Percentiles rank a stretch among this genome's conserved stretches.
Evolutionary conservation across 306 rosid genomes (phyloP).

Genomic region (Prunus armeniaca): DNA sequence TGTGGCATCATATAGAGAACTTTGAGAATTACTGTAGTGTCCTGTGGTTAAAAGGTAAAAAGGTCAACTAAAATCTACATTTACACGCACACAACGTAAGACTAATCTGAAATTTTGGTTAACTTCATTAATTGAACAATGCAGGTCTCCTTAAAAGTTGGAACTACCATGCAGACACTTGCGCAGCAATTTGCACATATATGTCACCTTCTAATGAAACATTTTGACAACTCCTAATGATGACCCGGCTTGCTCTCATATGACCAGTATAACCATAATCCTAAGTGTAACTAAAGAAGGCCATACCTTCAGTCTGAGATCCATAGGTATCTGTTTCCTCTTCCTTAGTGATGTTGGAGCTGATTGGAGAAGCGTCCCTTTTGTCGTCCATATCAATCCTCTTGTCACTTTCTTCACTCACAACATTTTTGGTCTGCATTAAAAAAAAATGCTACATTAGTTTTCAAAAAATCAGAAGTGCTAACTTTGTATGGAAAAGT

Average conservation of each 20-base stretch:
- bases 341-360: constrained; percentile 19
- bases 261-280: background rate
- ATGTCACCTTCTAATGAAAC: too few relatives aligned
- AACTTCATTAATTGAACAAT: background rate
- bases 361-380: constrained; percentile 34
- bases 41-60: constrained; percentile 37
- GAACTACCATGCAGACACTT: background rate
- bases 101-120: constrained; percentile 3
- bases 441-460: constrained; percentile 23
- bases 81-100: background rate
- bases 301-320: constrained; percentile 42
- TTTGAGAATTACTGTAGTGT: constrained; percentile 26
- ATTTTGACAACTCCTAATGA: background rate
- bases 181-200: background rate
- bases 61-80: background rate
- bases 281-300: constrained; percentile 8
- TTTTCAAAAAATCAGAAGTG: background rate
- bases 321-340: constrained; percentile 27
- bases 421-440: constrained; percentile 45
- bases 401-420: constrained; percentile 31
- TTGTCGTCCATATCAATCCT: constrained; percentile 28
- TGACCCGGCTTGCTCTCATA: background rate
- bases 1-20: constrained; percentile 29
- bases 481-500: background rate
- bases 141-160: background rate